Conservation (phyloP, 306 rosid genomes). For the Cucurbita maxima region DNA sequence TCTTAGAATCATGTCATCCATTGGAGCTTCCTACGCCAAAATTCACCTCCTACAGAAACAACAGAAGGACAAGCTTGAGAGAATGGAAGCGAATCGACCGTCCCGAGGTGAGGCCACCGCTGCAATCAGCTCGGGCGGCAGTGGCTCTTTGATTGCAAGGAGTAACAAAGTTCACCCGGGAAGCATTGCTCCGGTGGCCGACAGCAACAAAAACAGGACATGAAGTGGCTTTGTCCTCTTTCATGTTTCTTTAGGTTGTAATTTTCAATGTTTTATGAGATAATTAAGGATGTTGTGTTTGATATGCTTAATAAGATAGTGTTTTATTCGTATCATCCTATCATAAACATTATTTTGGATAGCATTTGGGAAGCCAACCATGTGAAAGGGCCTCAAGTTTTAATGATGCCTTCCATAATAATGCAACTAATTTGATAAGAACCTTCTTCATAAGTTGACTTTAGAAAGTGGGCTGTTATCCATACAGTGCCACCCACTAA, state of each 20-base stretch:
- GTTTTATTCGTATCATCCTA: neutral
- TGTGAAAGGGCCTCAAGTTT: neutral
- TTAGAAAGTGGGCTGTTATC: neutral
- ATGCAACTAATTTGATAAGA: neutral
- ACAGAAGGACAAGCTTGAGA: conserved; percentile 3
- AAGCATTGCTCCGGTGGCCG: neutral
- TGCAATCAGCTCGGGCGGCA: neutral
- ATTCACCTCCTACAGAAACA: neutral
- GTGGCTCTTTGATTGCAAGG: neutral
- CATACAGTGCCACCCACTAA: neutral
- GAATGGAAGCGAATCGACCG: neutral
- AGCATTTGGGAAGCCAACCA: neutral
- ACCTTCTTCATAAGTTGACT: neutral
- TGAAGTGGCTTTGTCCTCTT: neutral
- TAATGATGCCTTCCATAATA: conserved; percentile 3
- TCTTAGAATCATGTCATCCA: neutral
- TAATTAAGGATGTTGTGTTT: neutral
- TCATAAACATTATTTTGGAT: neutral
- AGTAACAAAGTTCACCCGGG: conserved; percentile 6
- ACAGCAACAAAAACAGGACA: neutral
- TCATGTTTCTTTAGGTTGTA: neutral
- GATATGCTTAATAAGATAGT: neutral
- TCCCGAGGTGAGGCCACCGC: neutral
- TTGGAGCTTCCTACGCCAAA: conserved; percentile 10
- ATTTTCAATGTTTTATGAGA: neutral